Base-by-base conservation (phyloP, 805 yeast species). In the Candida vaughaniae region DNA sequence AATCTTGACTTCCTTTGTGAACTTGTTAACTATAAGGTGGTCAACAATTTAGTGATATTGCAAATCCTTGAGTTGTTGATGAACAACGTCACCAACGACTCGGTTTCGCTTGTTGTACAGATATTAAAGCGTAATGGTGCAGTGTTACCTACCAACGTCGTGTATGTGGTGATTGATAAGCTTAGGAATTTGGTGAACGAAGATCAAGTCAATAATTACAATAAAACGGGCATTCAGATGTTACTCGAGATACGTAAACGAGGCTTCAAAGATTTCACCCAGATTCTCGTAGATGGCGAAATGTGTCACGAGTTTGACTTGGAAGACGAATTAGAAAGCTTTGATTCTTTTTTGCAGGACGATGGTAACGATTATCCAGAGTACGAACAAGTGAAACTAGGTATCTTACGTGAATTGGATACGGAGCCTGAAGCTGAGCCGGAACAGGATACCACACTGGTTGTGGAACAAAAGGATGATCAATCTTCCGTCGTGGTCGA, bases 131-230 rank as follows among this genome's bases (percentile, higher is more conserved):
- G 62, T 9, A 60, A 62, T n/a, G 95, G 95, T 0, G 60, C 58
- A 3, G 67, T 55, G 36, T 53, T 89, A 15, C 67, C 79, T 25
- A 47, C 59, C 14, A 52, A 58, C 2, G 81, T 82, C 1, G 61
- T 68, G 29, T 63, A 73, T 41, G 60, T 63, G 38, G 64, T 82
- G 1, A 80, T 72, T 50, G 88, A 83, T 41, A 67, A 78, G 37
- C 62, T 89, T 31, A 60, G 91, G 43, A 62, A 61, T 6, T 49
- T 84, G n/a, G 55, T 84, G 26, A 84, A 78, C 45, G 83, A 79
- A 39, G 74, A 42, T 19, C 77, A 3, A n/a, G 26, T 58, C 4
- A 60, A 67, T 14, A 58, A 60, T 30, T 59, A 72, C 25, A 65
- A 73, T 3, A 76, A 67, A 38, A 62, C 57, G 33, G 47, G 66